These are phyloP conservation scores for Diaporthe australafricana DNA, from an alignment of 2,329 filamentous ascomycete genomes.

Conservation along the genomic window DNA sequence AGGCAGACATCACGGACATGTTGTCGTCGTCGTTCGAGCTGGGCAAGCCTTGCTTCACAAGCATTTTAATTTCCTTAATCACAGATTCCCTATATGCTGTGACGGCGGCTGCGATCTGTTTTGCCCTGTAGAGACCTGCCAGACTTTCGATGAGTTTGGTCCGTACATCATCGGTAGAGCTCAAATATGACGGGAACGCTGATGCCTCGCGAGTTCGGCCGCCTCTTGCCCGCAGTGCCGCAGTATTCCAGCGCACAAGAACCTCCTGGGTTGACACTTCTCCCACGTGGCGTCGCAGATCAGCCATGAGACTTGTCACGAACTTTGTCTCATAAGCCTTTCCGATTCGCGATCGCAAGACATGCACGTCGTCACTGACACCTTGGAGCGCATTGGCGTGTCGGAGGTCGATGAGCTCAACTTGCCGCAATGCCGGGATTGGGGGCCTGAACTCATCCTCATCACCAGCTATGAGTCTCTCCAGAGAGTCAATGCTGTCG, in stretches of 20 bases:
- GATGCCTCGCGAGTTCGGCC: slow-evolving; percentile 75
- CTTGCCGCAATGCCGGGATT: slow-evolving; percentile 40
- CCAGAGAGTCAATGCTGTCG: slow-evolving; percentile 80
- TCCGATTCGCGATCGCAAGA: slow-evolving; percentile 83
- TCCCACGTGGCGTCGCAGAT: slow-evolving; percentile 84
- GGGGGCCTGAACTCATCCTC: slow-evolving; percentile 50
- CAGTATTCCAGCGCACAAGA: slow-evolving; percentile 84
- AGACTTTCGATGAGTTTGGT: slow-evolving; percentile 77
- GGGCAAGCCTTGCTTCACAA: slow-evolving; percentile 87
- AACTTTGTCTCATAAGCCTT: slow-evolving; percentile 88
- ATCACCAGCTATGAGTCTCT: slow-evolving; percentile 83
- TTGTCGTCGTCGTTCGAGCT: slow-evolving; percentile 95
- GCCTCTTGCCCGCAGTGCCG: slow-evolving; percentile 79
- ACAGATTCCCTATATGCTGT: slow-evolving; percentile 85
- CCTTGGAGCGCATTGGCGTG: slow-evolving; percentile 83
- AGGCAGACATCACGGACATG: slow-evolving; percentile 87
- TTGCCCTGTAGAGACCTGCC: slow-evolving; percentile 82
- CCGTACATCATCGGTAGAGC: slow-evolving; percentile 77
- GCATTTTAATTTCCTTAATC: slow-evolving; percentile 84
- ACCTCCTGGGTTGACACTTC: slow-evolving; percentile 78
- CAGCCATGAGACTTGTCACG: slow-evolving; percentile 79
- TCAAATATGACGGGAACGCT: slow-evolving; percentile 81
- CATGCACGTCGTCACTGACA: slow-evolving; percentile 80
- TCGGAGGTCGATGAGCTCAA: slow-evolving; percentile 75
- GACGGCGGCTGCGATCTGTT: slow-evolving; percentile 84